A percentile compares a stretch with the other conserved stretches of the same genome.
These are phyloP conservation scores for Polygonum maritimum DNA, from an alignment of 148 eudicot species.

Conservation along the genomic window DNA sequence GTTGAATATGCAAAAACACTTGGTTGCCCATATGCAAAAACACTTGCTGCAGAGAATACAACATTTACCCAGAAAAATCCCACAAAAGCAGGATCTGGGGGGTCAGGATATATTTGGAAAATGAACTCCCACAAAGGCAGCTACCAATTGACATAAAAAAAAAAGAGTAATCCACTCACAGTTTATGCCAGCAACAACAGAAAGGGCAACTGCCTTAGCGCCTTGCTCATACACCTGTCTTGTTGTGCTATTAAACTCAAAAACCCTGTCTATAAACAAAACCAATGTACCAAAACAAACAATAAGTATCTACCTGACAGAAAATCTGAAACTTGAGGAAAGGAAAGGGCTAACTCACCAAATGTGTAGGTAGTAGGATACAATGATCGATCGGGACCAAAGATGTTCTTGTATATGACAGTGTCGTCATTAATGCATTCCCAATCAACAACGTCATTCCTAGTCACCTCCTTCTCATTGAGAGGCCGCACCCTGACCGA, in stretches of 20 bases:
- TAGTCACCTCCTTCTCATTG: conserved; percentile 63
- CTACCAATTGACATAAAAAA: not conserved
- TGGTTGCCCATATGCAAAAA: conserved; percentile 97
- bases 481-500: conserved; percentile 90
- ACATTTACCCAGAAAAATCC: not conserved
- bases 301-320: conserved; percentile 4
- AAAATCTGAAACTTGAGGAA: not conserved
- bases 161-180: conserved; percentile 43
- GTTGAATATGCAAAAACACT: no score
- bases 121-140: no score
- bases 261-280: conserved; percentile 65
- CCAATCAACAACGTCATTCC: conserved; percentile 78
- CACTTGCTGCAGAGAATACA: conserved; percentile 60
- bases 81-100: conserved; percentile 3
- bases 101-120: no score
- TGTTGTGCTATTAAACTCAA: conserved; percentile 63
- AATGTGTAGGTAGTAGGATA: conserved; percentile 77
- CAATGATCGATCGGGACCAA: conserved; percentile 60
- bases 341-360: conserved; percentile 43
- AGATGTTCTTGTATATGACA: conserved; percentile 51
- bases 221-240: conserved; percentile 86
- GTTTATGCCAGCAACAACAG: conserved; percentile 75
- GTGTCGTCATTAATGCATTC: conserved; percentile 62
- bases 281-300: conserved; percentile 14
- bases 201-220: conserved; percentile 80